phyloP scores from a whole-genome alignment of 805 yeast genomes.

The Ogataea pini region DNA sequence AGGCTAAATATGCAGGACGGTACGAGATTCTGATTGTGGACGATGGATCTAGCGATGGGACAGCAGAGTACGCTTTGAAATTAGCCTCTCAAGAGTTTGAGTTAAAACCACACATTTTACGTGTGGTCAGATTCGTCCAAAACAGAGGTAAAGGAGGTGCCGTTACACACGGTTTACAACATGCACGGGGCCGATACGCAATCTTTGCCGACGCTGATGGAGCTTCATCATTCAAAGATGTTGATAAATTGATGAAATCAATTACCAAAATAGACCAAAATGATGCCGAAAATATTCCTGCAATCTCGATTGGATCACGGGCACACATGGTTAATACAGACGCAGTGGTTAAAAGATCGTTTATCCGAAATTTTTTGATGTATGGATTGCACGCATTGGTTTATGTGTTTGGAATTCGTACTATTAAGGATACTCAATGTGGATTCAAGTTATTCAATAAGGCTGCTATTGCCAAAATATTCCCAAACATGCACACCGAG shows the following conservation, averaged over 20 bases:
- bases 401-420: slow-evolving; percentile 83
- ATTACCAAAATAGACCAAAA: slow-evolving; percentile 35
- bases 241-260: slow-evolving; percentile 48
- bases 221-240: slow-evolving; percentile 80
- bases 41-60: slow-evolving; percentile 87
- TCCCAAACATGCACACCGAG: slow-evolving; percentile 93
- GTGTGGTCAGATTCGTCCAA: slow-evolving; percentile 66
- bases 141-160: slow-evolving; percentile 98
- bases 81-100: slow-evolving; percentile 53
- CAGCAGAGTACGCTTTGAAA: slow-evolving; percentile 69
- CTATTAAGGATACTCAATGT: slow-evolving; percentile 92
- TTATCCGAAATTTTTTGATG: slow-evolving; percentile 88
- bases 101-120: slow-evolving; percentile 56
- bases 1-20: slow-evolving; percentile 29
- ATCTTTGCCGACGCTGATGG: slow-evolving; percentile 98
- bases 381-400: slow-evolving; percentile 86
- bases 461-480: slow-evolving; percentile 60
- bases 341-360: slow-evolving; percentile 93
- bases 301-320: slow-evolving; percentile 85
- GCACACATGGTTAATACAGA: slow-evolving; percentile 97
- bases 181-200: slow-evolving; percentile 67
- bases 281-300: slow-evolving; percentile 40
- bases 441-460: slow-evolving; percentile 92
- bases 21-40: slow-evolving; percentile 88
- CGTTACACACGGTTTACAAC: slow-evolving; percentile 87